phyloP scores from a whole-genome alignment of 805 yeast genomes.

The Saturnispora besseyi region DNA sequence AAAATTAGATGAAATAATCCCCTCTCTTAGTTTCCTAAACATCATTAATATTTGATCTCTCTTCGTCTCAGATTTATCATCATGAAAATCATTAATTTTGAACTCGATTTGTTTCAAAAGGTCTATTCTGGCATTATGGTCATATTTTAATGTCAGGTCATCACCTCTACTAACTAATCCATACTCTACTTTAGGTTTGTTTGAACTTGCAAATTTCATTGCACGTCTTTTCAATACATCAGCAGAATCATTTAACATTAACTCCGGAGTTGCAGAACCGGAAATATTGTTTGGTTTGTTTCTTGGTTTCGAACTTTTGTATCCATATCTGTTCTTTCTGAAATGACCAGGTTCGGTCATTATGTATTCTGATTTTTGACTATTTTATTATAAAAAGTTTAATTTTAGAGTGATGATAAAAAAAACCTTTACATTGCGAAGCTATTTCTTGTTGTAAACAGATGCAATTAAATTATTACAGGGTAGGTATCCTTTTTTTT shows the following conservation, averaged over 20 bases:
- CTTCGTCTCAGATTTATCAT: background rate
- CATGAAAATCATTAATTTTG: constrained; percentile 13
- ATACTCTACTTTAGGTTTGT: constrained; percentile 25
- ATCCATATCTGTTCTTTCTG: background rate
- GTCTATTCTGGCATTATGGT: constrained; percentile 32
- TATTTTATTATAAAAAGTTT: background rate
- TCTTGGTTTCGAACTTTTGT: background rate
- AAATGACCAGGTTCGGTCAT: background rate
- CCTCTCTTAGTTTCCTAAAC: constrained; percentile 47
- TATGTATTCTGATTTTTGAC: background rate
- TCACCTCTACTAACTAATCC: constrained; percentile 59
- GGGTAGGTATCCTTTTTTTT: background rate
- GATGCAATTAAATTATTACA: background rate
- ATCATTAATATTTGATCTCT: constrained; percentile 30
- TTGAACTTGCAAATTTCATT: constrained; percentile 27
- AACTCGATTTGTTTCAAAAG: constrained; percentile 32
- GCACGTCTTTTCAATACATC: constrained; percentile 22
- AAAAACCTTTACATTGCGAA: background rate
- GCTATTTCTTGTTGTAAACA: background rate
- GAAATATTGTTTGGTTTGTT: background rate
- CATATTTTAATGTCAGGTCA: constrained; percentile 38
- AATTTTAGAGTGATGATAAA: background rate
- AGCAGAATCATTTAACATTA: background rate
- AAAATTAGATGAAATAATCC: constrained; percentile 31
- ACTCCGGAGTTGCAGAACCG: background rate